These are phyloP conservation scores for Apophysomyces elegans DNA, from an alignment of 371 early-diverging fungal genomes.

Conservation along the genomic window DNA sequence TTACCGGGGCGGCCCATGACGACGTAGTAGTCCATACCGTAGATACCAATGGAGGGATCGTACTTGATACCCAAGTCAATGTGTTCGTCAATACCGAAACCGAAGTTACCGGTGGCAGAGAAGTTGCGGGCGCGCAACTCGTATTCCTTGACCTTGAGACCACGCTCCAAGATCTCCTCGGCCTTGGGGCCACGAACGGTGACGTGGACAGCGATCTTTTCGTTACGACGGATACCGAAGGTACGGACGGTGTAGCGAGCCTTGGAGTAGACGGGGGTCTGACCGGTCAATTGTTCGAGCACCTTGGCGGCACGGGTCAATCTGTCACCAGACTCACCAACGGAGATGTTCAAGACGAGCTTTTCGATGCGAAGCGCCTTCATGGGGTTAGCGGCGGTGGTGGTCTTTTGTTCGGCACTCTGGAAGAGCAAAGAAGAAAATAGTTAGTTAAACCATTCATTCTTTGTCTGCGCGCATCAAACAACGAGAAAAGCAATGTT, in stretches of 20 bases:
- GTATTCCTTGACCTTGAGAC: constrained; percentile 99
- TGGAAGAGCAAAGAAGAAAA: constrained; percentile 42
- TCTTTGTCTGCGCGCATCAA: too few relatives aligned
- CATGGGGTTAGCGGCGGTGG: constrained; percentile 84
- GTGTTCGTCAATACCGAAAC: constrained; percentile 99
- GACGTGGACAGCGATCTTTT: constrained; percentile 99
- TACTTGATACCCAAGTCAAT: constrained; percentile 99
- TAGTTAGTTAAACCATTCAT: neutral
- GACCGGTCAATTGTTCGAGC: constrained; percentile 99
- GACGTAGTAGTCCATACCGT: constrained; percentile 97
- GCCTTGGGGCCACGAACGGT: constrained; percentile 91
- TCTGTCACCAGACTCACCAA: constrained; percentile 98
- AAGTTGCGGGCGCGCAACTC: constrained; percentile 95
- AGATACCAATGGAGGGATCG: constrained; percentile 98
- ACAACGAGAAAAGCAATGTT: too few relatives aligned
- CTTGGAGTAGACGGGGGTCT: constrained; percentile 98
- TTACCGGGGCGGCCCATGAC: constrained; percentile 97
- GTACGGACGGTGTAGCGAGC: constrained; percentile 99
- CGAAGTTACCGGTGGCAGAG: constrained; percentile 98
- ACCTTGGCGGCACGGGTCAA: constrained; percentile 99
- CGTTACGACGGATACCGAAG: constrained; percentile 99
- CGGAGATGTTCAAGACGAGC: constrained; percentile 99
- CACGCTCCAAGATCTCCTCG: constrained; percentile 96
- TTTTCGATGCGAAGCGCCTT: constrained; percentile 97
- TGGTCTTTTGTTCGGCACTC: constrained; percentile 67